phyloP scores from a whole-genome alignment of 2,329 filamentous ascomycete genomes.

The Xenoacremonium recifei region DNA sequence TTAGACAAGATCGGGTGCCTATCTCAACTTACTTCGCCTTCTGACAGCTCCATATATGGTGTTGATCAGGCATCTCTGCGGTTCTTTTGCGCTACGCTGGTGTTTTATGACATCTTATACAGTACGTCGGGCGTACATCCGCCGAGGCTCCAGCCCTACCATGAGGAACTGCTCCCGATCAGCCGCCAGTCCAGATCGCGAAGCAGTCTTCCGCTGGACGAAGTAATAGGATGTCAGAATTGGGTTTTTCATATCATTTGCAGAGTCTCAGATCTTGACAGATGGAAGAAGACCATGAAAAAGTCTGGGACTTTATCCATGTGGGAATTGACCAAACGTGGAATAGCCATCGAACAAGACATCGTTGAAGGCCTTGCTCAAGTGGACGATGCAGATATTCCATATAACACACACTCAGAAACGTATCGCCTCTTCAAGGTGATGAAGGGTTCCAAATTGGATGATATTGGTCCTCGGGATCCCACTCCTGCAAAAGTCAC shows the following conservation, averaged over 20 bases:
- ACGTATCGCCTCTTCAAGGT: neutral
- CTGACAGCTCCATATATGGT: constrained; percentile 16
- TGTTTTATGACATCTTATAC: constrained; percentile 51
- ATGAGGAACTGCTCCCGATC: constrained; percentile 13
- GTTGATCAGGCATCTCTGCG: constrained; percentile 45
- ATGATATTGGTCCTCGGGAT: neutral
- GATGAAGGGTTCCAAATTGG: neutral
- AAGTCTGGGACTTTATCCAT: neutral
- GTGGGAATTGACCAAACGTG: neutral
- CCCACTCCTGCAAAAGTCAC: neutral
- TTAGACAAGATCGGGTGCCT: constrained; percentile 10
- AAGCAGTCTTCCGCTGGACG: neutral
- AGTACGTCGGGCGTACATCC: constrained; percentile 19
- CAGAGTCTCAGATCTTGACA: neutral
- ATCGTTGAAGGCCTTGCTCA: neutral
- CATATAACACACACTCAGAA: neutral
- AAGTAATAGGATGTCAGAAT: constrained; percentile 10
- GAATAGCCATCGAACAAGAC: neutral
- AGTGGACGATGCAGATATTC: neutral
- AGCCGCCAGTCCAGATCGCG: neutral
- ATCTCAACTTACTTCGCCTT: constrained; percentile 25
- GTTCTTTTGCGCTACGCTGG: constrained; percentile 45
- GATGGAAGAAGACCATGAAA: constrained; percentile 5
- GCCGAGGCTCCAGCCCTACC: neutral
- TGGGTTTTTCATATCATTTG: constrained; percentile 1